Conservation (phyloP, 2,329 filamentous ascomycete species). For the Colletotrichum sublineola region DNA sequence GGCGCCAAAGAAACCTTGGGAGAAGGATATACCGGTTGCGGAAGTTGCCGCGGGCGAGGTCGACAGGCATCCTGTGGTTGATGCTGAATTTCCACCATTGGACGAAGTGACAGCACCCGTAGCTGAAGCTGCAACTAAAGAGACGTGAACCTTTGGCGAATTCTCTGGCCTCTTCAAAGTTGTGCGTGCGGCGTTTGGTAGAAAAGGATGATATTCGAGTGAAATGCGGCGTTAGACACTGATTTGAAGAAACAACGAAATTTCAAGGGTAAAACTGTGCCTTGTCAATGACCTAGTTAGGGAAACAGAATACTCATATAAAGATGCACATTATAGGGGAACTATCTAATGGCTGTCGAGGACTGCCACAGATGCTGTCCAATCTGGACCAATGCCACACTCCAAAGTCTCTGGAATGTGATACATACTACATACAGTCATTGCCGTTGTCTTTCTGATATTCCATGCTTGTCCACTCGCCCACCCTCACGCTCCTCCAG, state of each 20-base stretch:
- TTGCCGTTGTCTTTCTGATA: conserved; percentile 39
- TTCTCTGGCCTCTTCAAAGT: not conserved
- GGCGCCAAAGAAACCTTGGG: conserved; percentile 80
- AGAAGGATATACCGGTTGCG: conserved; percentile 63
- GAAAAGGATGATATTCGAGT: not conserved
- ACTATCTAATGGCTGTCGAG: conserved; percentile 40
- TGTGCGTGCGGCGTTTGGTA: conserved; percentile 21
- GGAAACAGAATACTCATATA: not conserved
- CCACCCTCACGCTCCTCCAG: conserved; percentile 9
- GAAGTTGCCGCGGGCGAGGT: conserved; percentile 8
- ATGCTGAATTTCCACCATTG: conserved; percentile 53
- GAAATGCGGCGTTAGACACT: not conserved
- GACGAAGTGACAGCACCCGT: conserved; percentile 39
- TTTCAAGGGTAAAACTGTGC: too few relatives aligned
- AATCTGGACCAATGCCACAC: conserved; percentile 36
- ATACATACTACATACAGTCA: conserved; percentile 42
- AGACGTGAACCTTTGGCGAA: not conserved
- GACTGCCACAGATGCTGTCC: conserved; percentile 41
- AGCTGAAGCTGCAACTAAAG: conserved; percentile 2
- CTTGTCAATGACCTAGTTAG: not conserved
- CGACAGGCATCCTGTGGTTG: conserved; percentile 47
- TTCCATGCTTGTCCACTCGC: conserved; percentile 31
- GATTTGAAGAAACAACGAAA: not conserved
- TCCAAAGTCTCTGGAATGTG: conserved; percentile 37
- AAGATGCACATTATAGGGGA: conserved; percentile 22